A percentile compares a stretch with the other conserved stretches of the same genome.
phyloP scores from a whole-genome alignment of 192 early-diverging fungal species.

The Rhizophlyctis rosea region DNA sequence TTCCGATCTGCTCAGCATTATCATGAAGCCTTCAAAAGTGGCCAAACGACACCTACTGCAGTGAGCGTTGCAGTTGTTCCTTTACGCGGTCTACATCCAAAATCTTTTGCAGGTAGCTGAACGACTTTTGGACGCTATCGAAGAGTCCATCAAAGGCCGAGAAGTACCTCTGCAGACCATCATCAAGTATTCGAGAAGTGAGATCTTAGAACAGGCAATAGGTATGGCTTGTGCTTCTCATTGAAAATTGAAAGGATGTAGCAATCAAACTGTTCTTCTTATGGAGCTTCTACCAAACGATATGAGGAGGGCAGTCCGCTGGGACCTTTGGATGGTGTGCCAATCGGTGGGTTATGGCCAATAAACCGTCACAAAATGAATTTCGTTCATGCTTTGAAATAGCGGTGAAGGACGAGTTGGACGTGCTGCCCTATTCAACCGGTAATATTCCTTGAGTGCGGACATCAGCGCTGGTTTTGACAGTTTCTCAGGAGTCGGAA shows the following conservation, averaged over 20 bases:
- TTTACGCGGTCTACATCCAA: neutral
- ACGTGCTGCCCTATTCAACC: constrained; percentile 48
- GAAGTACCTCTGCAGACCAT: constrained; percentile 3
- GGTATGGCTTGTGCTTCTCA: neutral
- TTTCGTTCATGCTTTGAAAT: neutral
- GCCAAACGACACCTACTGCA: constrained; percentile 27
- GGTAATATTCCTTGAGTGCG: neutral
- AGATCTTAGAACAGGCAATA: constrained; percentile 18
- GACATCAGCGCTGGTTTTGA: constrained; percentile 12
- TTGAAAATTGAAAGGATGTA: constrained; percentile 40
- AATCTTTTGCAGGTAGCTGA: constrained; percentile 26
- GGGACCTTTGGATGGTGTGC: constrained; percentile 70
- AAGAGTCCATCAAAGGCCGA: constrained; percentile 4
- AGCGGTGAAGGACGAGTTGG: constrained; percentile 71
- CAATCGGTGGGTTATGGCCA: constrained; percentile 42
- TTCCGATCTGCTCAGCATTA: constrained; percentile 20
- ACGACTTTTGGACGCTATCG: constrained; percentile 22
- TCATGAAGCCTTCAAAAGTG: constrained; percentile 22
- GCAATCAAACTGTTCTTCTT: no score
- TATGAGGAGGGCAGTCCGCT: constrained; percentile 47
- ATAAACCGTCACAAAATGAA: no score
- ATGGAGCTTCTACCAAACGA: constrained; percentile 47
- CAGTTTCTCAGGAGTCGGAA: constrained; percentile 46
- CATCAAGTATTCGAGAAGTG: constrained; percentile 16
- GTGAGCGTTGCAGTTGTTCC: constrained; percentile 3